Percentiles rank a stretch among this genome's conserved stretches.
Evolutionary conservation across 768 basidiomycete genomes (phyloP).

Genomic region (Suillus clintonianus): DNA sequence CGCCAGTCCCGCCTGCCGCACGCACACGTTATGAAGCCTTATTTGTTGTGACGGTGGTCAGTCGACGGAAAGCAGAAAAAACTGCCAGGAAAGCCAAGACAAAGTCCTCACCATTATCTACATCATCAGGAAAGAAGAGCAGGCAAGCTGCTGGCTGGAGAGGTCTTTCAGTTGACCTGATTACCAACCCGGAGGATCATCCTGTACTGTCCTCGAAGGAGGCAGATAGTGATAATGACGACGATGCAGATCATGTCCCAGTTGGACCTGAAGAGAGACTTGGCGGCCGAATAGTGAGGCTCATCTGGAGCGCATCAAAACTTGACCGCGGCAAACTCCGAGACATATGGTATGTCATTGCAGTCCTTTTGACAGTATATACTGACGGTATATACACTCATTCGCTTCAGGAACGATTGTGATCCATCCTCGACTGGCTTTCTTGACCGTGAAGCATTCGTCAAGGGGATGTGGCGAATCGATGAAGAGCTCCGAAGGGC

Average conservation of each 20-base stretch:
- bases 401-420: constrained; percentile 62
- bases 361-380: background rate
- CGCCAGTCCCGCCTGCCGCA: constrained; percentile 67
- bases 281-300: constrained; percentile 54
- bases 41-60: constrained; percentile 61
- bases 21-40: constrained; percentile 67
- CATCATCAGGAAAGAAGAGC: constrained; percentile 35
- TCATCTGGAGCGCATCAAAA: constrained; percentile 65
- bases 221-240: constrained; percentile 19
- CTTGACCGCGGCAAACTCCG: constrained; percentile 53
- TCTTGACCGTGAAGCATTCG: constrained; percentile 68
- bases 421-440: constrained; percentile 56
- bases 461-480: constrained; percentile 83
- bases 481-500: constrained; percentile 78
- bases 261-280: constrained; percentile 49
- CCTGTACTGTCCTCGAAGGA: constrained; percentile 12
- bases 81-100: constrained; percentile 34
- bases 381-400: constrained; percentile 5
- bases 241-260: constrained; percentile 24
- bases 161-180: constrained; percentile 68
- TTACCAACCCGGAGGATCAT: constrained; percentile 45
- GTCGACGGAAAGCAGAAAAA: constrained; percentile 42
- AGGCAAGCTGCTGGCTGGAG: constrained; percentile 75
- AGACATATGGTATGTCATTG: constrained; percentile 62
- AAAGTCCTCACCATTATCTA: constrained; percentile 29